Evolutionary conservation across 352 stramenopile genomes (phyloP).

Genomic region (Phytophthora citrophthora): DNA sequence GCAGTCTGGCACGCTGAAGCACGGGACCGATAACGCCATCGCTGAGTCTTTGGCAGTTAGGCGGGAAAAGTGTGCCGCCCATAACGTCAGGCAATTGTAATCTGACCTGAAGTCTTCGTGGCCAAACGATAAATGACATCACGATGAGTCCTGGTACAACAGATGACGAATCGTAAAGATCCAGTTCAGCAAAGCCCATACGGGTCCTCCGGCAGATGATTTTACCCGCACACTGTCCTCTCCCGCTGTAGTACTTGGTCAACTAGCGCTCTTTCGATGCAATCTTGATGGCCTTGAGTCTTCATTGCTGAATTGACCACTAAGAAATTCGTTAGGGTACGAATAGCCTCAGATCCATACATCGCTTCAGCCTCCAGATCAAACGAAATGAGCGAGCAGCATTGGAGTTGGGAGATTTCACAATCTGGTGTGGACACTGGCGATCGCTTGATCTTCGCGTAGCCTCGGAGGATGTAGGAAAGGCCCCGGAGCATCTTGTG

Average conservation of each 20-base stretch:
- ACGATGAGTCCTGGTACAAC: no score
- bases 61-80: no score
- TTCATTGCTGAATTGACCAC: constrained; percentile 20
- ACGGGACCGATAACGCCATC: no score
- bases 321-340: constrained; percentile 28
- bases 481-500: constrained; percentile 22
- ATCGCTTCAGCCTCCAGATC: constrained; percentile 16
- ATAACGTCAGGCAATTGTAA: no score
- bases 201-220: no score
- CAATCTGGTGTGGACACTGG: constrained; percentile 21
- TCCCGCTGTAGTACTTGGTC: constrained; percentile 17
- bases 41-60: no score
- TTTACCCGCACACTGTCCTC: no score
- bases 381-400: constrained; percentile 31
- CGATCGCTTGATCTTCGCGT: constrained; percentile 25
- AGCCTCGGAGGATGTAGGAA: constrained; percentile 23
- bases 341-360: constrained; percentile 16
- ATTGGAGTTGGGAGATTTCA: constrained; percentile 29
- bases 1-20: no score
- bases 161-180: no score
- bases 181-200: no score
- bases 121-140: no score
- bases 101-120: no score
- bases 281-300: constrained; percentile 31
- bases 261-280: constrained; percentile 35